These are phyloP conservation scores for Dipteronia dyeriana DNA, from an alignment of 345 rosid species.

Conservation along the genomic window DNA sequence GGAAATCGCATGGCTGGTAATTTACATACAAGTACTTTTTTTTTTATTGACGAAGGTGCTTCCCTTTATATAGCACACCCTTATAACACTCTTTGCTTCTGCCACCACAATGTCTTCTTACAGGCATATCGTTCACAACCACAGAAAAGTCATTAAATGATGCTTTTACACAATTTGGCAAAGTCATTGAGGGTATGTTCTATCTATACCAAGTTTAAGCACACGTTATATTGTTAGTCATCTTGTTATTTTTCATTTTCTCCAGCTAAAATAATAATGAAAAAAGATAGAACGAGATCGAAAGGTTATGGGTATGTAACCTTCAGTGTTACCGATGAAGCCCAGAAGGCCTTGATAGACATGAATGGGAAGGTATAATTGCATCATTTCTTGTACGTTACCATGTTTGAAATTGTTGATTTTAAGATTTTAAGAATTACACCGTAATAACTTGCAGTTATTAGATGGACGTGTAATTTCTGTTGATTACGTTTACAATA, in stretches of 20 bases:
- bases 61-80: background rate
- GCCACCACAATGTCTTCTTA: constrained; percentile 10
- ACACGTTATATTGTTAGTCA: background rate
- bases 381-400: background rate
- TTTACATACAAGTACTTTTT: background rate
- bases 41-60: background rate
- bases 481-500: constrained; percentile 33
- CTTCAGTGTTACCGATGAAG: constrained; percentile 48
- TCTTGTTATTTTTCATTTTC: constrained; percentile 5
- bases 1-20: background rate
- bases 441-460: constrained; percentile 41
- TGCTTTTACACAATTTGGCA: constrained; percentile 63
- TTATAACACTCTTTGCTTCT: background rate
- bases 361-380: constrained; percentile 61
- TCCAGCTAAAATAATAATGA: constrained; percentile 45
- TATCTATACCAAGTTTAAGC: background rate
- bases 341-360: constrained; percentile 46
- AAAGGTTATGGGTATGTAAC: constrained; percentile 66
- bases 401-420: background rate
- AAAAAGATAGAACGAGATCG: constrained; percentile 41
- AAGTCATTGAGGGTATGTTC: constrained; percentile 48
- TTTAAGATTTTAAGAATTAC: background rate
- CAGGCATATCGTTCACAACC: constrained; percentile 56
- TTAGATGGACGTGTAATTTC: constrained; percentile 58
- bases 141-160: constrained; percentile 41